Conservation (phyloP, 768 basidiomycete genomes). For the Pseudohyphozyma bogoriensis region DNA sequence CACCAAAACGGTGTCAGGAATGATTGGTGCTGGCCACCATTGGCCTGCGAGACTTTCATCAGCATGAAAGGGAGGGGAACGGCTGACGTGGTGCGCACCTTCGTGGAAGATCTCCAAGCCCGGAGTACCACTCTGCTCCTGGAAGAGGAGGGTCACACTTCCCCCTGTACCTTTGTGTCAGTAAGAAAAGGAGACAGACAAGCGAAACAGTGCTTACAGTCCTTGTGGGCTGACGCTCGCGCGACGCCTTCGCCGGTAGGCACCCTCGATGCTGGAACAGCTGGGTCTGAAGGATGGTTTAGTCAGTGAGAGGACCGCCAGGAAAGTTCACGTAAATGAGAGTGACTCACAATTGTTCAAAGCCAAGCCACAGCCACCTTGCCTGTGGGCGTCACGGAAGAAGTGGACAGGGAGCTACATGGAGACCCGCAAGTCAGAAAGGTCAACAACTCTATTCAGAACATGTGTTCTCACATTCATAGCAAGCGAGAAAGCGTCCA, state of each 20-base stretch:
- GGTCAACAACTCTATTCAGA: too few species aligned
- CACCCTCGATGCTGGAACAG: neutral
- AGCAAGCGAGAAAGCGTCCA: neutral
- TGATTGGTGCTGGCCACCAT: neutral
- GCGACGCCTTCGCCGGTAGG: neutral
- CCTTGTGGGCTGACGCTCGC: constrained; percentile 1
- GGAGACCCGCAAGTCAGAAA: neutral
- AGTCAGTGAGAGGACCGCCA: neutral
- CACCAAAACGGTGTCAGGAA: constrained; percentile 1
- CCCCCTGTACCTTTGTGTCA: too few species aligned
- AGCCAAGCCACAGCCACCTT: neutral
- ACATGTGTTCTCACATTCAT: neutral
- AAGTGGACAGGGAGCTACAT: neutral
- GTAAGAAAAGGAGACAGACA: too few species aligned
- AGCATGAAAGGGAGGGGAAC: neutral
- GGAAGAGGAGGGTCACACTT: neutral
- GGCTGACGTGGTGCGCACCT: neutral
- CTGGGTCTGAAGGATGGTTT: neutral
- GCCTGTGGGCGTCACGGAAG: neutral
- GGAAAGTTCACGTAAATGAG: neutral
- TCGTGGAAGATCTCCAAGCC: constrained; percentile 3
- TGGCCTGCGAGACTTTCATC: neutral
- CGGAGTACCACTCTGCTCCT: constrained; percentile 5
- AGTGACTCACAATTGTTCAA: neutral
- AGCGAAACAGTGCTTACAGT: too few species aligned